A percentile compares a stretch with the other conserved stretches of the same genome.
phyloP scores from a whole-genome alignment of 2,329 filamentous ascomycete genomes.

The Acephala macrosclerotiorum region DNA sequence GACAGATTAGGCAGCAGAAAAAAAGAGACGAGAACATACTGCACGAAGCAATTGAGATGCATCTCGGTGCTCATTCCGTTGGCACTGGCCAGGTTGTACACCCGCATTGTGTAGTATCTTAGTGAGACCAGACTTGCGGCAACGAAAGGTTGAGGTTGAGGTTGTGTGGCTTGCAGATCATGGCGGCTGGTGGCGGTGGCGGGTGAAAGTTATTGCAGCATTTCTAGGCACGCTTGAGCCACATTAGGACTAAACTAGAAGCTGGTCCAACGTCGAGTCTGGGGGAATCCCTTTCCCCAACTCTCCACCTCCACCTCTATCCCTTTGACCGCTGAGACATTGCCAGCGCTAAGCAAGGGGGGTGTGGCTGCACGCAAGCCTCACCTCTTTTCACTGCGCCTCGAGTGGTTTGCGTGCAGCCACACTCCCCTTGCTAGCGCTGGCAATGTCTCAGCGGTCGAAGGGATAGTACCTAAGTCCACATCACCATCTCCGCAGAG shows the following conservation, averaged over 20 bases:
- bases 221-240: not conserved
- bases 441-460: too few relatives aligned
- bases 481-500: not conserved
- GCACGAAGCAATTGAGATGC: slow-evolving; percentile 1
- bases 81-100: not conserved
- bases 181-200: not conserved
- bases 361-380: too few relatives aligned
- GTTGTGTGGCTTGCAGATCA: slow-evolving; percentile 4
- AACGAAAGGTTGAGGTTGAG: slow-evolving; percentile 6
- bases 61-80: not conserved
- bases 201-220: not conserved
- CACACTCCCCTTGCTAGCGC: too few relatives aligned
- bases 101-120: not conserved
- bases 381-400: too few relatives aligned
- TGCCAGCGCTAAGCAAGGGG: too few relatives aligned
- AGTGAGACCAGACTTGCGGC: not conserved
- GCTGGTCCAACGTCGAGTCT: not conserved
- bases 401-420: too few relatives aligned
- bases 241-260: not conserved
- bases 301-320: not conserved
- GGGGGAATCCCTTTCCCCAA: not conserved
- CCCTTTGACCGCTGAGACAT: too few relatives aligned
- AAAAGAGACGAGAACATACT: not conserved
- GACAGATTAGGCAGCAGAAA: slow-evolving; percentile 11
- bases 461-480: not conserved